These are phyloP conservation scores for Trichosporon coremiiforme DNA, from an alignment of 1,284 basidiomycete species.

Conservation along the genomic window DNA sequence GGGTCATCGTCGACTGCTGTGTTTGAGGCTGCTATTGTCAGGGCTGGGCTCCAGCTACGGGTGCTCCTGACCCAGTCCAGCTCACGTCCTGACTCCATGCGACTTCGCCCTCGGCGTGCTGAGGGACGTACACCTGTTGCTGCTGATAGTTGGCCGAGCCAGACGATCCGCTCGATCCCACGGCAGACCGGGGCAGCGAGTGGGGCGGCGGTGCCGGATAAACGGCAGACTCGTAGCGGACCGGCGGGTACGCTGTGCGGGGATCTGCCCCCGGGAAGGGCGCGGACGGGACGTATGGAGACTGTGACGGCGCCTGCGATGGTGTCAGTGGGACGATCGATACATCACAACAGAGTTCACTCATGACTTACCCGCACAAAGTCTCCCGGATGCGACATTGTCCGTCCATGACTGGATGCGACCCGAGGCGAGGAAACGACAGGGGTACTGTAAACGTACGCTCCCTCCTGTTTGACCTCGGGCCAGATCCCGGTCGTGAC, in stretches of 20 bases:
- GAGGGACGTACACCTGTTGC: slow-evolving; percentile 26
- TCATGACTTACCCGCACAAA: slow-evolving; percentile 30
- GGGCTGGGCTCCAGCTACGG: slow-evolving; percentile 31
- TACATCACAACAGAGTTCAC: slow-evolving; percentile 20
- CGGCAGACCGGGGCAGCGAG: slow-evolving; percentile 34
- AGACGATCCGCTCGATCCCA: slow-evolving; percentile 23
- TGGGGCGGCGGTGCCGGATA: slow-evolving; percentile 38
- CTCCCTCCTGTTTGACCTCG: slow-evolving; percentile 30
- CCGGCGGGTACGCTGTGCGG: slow-evolving; percentile 35
- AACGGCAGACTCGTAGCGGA: slow-evolving; percentile 44
- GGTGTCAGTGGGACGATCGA: background rate
- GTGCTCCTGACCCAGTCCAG: slow-evolving; percentile 27
- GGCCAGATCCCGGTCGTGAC: slow-evolving; percentile 27
- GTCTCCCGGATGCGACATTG: slow-evolving; percentile 34
- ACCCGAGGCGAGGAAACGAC: slow-evolving; percentile 29
- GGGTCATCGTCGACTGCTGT: slow-evolving; percentile 9
- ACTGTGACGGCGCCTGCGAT: slow-evolving; percentile 44
- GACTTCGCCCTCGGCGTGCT: slow-evolving; percentile 28
- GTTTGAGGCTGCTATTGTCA: slow-evolving; percentile 21
- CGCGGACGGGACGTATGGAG: slow-evolving; percentile 43
- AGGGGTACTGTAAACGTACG: slow-evolving; percentile 27
- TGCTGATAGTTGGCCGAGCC: slow-evolving; percentile 26
- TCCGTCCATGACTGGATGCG: slow-evolving; percentile 29
- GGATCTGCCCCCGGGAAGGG: slow-evolving; percentile 43
- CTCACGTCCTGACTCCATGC: slow-evolving; percentile 35